Evolutionary conservation across 78 protist genomes (phyloP).

Genomic region (Polysphondylium violaceum): DNA sequence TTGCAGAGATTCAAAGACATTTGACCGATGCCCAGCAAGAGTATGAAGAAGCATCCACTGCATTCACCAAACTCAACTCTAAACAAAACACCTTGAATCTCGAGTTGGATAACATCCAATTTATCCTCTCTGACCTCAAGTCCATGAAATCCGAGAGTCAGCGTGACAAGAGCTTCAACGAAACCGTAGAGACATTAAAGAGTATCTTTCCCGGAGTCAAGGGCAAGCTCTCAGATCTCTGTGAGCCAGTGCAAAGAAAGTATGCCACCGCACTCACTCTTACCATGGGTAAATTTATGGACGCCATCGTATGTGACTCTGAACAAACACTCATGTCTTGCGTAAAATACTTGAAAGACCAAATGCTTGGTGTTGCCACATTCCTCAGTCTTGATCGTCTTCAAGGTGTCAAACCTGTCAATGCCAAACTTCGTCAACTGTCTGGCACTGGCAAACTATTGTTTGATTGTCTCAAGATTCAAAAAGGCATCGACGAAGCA

Average conservation of each 20-base stretch:
- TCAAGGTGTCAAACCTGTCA: conserved; percentile 24
- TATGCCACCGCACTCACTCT: conserved; percentile 90
- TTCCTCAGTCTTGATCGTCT: conserved; percentile 95
- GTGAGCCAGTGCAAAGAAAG: conserved; percentile 82
- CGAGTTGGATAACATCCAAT: conserved; percentile 57
- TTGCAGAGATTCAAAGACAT: not conserved
- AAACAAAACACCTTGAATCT: conserved; percentile 12
- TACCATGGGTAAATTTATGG: conserved; percentile 94
- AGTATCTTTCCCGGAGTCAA: conserved; percentile 90
- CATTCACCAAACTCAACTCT: not conserved
- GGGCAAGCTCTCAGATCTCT: conserved; percentile 92
- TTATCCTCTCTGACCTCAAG: conserved; percentile 55
- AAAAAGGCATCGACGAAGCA: conserved; percentile 79
- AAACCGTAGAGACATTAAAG: conserved; percentile 71
- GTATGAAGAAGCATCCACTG: not conserved
- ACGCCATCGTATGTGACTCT: conserved; percentile 96
- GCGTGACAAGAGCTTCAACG: conserved; percentile 23
- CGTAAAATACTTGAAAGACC: conserved; percentile 91
- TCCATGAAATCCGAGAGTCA: conserved; percentile 63
- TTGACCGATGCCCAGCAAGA: not conserved
- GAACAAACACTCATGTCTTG: conserved; percentile 90
- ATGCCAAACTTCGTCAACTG: conserved; percentile 81
- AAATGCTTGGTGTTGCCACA: conserved; percentile 84
- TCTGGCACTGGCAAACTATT: conserved; percentile 42
- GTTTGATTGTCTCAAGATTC: conserved; percentile 79